These are phyloP conservation scores for Peronospora belbahrii DNA, from an alignment of 352 stramenopile genomes.

Conservation along the genomic window DNA sequence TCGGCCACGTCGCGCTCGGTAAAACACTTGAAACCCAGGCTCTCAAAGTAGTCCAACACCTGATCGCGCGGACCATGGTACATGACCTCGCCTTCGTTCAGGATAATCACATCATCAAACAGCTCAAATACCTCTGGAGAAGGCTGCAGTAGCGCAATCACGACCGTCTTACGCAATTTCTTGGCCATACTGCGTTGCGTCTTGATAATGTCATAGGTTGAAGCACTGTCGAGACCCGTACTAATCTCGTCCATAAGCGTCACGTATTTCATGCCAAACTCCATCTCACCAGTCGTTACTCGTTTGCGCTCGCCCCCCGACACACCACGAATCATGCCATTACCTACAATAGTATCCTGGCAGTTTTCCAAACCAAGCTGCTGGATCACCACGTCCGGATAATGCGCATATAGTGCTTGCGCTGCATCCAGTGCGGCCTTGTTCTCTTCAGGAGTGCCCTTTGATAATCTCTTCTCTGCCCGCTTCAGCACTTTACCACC, in stretches of 20 bases:
- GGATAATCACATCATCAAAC: slow-evolving; percentile 44
- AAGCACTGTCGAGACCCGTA: slow-evolving; percentile 45
- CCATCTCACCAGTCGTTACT: slow-evolving; percentile 86
- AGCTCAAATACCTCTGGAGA: slow-evolving; percentile 46
- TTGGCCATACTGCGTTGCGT: slow-evolving; percentile 41
- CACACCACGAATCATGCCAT: slow-evolving; percentile 50
- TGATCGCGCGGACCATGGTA: slow-evolving; percentile 34
- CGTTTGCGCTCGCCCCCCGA: slow-evolving; percentile 87
- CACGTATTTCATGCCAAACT: slow-evolving; percentile 72
- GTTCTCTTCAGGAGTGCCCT: slow-evolving; percentile 25
- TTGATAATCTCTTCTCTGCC: slow-evolving; percentile 35
- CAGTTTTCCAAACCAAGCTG: slow-evolving; percentile 38
- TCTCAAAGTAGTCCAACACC: slow-evolving; percentile 35
- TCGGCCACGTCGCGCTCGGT: slow-evolving; percentile 25
- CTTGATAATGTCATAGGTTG: slow-evolving; percentile 54
- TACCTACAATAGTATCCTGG: slow-evolving; percentile 49
- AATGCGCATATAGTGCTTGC: slow-evolving; percentile 17
- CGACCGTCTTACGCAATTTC: slow-evolving; percentile 36
- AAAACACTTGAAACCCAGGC: slow-evolving; percentile 27
- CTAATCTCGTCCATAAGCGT: slow-evolving; percentile 77
- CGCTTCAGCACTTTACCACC: slow-evolving; percentile 17
- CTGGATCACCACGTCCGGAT: slow-evolving; percentile 33
- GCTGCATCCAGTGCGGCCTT: slow-evolving; percentile 23
- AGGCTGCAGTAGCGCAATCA: slow-evolving; percentile 76
- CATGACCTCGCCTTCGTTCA: slow-evolving; percentile 41